Evolutionary conservation across 2,329 filamentous ascomycete genomes (phyloP).

Genomic region (Torrubiella hemipterigena): DNA sequence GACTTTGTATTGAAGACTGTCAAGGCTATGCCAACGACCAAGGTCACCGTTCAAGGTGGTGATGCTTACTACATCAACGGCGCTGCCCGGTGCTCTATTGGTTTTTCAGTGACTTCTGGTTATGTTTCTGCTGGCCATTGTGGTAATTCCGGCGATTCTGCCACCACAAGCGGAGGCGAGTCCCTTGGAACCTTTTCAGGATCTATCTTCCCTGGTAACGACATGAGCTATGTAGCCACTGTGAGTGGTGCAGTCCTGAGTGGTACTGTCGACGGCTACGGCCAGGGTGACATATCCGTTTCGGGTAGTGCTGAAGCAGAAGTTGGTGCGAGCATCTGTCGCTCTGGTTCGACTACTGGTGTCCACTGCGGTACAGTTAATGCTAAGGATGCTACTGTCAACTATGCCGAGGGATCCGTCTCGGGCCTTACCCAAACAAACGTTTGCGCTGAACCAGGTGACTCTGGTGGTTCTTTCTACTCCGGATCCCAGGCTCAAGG

Average conservation of each 20-base stretch:
- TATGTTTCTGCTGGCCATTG: no score
- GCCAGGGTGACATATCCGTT: conserved; percentile 16
- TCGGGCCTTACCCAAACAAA: conserved; percentile 25
- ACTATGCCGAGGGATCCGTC: conserved; percentile 23
- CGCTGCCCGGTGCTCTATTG: conserved; percentile 21
- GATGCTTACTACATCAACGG: conserved; percentile 24
- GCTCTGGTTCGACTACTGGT: conserved; percentile 27
- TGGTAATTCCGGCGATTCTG: no score
- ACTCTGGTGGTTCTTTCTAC: conserved; percentile 27
- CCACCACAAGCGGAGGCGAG: no score
- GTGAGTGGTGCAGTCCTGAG: no score
- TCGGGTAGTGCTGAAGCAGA: conserved; percentile 23
- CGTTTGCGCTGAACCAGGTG: conserved; percentile 27
- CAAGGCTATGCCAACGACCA: conserved; percentile 18
- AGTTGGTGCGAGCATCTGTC: conserved; percentile 23
- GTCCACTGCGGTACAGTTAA: conserved; percentile 24
- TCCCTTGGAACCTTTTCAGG: no score
- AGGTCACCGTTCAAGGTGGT: conserved; percentile 21
- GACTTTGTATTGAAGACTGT: conserved; percentile 24
- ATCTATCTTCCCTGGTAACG: no score
- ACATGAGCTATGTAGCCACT: no score
- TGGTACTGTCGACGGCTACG: conserved; percentile 25
- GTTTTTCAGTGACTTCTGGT: conserved; percentile 24
- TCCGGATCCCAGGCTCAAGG: conserved; percentile 26
- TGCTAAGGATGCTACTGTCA: conserved; percentile 20